phyloP scores from a whole-genome alignment of 1,284 basidiomycete species.

The Malassezia nana region DNA sequence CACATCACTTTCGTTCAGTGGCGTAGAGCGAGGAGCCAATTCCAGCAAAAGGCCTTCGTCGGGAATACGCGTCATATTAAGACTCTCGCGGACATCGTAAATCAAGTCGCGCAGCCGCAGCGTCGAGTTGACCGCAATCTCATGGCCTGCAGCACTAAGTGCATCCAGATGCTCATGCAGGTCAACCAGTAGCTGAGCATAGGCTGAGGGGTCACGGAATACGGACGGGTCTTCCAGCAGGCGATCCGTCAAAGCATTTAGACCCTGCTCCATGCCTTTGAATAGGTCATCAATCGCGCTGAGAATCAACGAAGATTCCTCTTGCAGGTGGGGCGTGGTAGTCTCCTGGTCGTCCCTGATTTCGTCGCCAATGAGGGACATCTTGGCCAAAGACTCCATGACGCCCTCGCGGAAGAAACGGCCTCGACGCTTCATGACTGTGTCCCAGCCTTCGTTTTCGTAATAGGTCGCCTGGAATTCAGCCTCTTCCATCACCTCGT shows the following conservation, averaged over 20 bases:
- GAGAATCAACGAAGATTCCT: neutral
- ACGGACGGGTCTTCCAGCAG: neutral
- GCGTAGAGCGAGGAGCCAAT: neutral
- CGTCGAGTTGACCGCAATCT: neutral
- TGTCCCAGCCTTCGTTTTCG: conserved; percentile 40
- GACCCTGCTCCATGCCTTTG: conserved; percentile 4
- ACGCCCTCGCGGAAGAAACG: conserved; percentile 9
- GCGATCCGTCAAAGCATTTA: neutral
- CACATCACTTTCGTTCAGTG: neutral
- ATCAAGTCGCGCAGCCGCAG: conserved; percentile 10
- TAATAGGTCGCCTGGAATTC: conserved; percentile 38
- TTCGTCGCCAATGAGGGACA: neutral
- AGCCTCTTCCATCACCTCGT: conserved; percentile 30
- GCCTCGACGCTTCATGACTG: conserved; percentile 6
- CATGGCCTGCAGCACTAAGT: neutral
- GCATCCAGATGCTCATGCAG: conserved; percentile 3
- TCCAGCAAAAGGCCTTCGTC: neutral
- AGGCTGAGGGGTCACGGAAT: neutral
- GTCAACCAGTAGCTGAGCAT: conserved; percentile 1
- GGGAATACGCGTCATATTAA: conserved; percentile 7
- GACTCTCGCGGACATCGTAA: neutral
- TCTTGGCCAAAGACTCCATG: neutral
- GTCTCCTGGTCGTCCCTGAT: neutral
- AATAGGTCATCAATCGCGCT: conserved; percentile 1
- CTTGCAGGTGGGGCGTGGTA: neutral